Evolutionary conservation across 495 filamentous ascomycete species (phyloP).

Genomic region (Lindgomyces ingoldianus): DNA sequence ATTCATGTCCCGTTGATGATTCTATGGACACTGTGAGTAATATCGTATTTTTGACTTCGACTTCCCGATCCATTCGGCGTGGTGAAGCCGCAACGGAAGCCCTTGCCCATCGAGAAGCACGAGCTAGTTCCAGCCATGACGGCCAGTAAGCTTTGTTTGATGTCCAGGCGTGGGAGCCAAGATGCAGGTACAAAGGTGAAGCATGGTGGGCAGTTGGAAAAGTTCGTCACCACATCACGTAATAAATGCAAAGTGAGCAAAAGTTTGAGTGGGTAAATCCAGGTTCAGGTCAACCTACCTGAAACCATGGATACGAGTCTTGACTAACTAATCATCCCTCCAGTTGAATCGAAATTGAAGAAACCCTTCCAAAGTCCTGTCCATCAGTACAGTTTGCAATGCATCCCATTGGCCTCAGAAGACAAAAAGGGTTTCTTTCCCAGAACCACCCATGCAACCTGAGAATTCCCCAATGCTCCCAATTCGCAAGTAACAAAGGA

Average conservation of each 20-base stretch:
- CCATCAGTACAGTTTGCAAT: slow-evolving; percentile 24
- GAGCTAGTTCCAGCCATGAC: too few species aligned
- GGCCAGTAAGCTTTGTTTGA: too few species aligned
- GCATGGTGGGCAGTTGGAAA: too few species aligned
- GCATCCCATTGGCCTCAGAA: background rate
- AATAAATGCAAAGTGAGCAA: background rate
- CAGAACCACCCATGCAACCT: slow-evolving; percentile 20
- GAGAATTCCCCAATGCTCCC: slow-evolving; percentile 23
- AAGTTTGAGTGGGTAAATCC: slow-evolving; percentile 41
- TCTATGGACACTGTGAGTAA: too few species aligned
- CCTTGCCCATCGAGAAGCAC: too few species aligned
- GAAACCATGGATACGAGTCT: slow-evolving; percentile 37
- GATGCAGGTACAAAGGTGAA: too few species aligned
- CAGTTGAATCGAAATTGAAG: background rate
- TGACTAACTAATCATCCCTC: slow-evolving; percentile 34
- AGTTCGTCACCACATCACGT: too few species aligned
- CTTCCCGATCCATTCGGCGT: too few species aligned
- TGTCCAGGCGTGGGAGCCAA: too few species aligned
- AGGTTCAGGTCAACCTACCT: background rate
- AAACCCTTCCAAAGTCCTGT: background rate
- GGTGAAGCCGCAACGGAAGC: too few species aligned
- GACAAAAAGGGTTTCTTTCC: background rate
- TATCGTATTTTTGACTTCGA: too few species aligned
- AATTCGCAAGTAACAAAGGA: slow-evolving; percentile 12
- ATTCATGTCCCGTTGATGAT: too few species aligned